A percentile compares a stretch with the other conserved stretches of the same genome.
Evolutionary conservation across 768 basidiomycete species (phyloP).

Genomic region (Boletus rufocinnamomeus): DNA sequence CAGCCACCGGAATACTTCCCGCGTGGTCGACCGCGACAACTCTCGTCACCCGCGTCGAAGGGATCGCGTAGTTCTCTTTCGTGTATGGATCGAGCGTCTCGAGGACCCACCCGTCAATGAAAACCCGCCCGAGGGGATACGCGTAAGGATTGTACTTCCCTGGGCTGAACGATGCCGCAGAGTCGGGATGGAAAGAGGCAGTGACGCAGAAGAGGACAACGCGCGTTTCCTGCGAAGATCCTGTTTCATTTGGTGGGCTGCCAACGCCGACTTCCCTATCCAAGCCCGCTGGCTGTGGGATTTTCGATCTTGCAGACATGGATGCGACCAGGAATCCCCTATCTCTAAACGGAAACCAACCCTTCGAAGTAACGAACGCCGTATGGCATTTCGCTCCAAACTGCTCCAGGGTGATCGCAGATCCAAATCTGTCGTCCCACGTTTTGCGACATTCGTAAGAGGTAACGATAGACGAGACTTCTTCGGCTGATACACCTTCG

Average conservation of each 20-base stretch:
- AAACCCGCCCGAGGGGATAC: constrained; percentile 77
- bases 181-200: constrained; percentile 76
- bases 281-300: constrained; percentile 38
- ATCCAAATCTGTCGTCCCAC: constrained; percentile 88
- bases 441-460: constrained; percentile 70
- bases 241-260: constrained; percentile 26
- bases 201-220: constrained; percentile 81
- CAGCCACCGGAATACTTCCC: constrained; percentile 79
- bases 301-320: constrained; percentile 62
- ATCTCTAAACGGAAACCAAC: constrained; percentile 88
- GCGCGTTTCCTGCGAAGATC: constrained; percentile 43
- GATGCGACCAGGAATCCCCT: constrained; percentile 83
- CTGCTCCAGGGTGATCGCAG: constrained; percentile 66
- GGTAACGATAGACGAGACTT: constrained; percentile 72
- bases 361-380: constrained; percentile 69
- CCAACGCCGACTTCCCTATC: constrained; percentile 42
- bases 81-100: constrained; percentile 97
- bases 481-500: constrained; percentile 91
- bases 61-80: constrained; percentile 91
- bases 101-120: constrained; percentile 92
- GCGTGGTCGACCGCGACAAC: constrained; percentile 85
- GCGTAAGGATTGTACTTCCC: constrained; percentile 74
- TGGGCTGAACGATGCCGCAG: constrained; percentile 52
- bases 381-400: constrained; percentile 78
- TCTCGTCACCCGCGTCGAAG: constrained; percentile 86